Evolutionary conservation across 192 early-diverging fungal species (phyloP), one percentile per base, ranked within the genome.

Genomic region (Phlyctochytrium arcticum): DNA sequence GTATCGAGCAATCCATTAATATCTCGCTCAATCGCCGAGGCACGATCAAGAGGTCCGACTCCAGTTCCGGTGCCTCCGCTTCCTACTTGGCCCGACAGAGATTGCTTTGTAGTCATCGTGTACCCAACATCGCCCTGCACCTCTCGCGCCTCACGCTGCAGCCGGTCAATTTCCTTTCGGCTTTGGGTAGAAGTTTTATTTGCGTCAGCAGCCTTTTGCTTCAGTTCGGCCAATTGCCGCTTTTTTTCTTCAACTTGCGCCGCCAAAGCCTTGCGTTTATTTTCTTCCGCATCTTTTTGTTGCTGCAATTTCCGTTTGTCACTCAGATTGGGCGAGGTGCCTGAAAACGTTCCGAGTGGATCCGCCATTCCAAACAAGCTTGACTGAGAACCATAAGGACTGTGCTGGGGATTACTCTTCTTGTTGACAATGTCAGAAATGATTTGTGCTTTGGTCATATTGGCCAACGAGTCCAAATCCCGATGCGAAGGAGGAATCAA

Each of bases 401-500:
- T 54, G 29, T 31, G 39, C 42, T 21, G 56, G 15, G 49, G n/a
- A 37, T 27, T 54, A 8, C 10, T 57, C 57, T 68, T 73, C 54
- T 74, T 80, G 39, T 60, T 73, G 17, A 67, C 76, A 57, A 86
- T 80, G 37, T 89, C 85, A 7, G 73, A 75, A 57, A 88, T 71
- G 26, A 91, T 67, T 5, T 84, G 78, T 31, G 75, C 79, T 67
- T 90, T 92, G 29, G 89, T 67, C 54, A 83, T 66, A 50, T 75
- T 73, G 6, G 90, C 48, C 29, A 78, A 48, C 7, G 66, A 86
- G 35, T 87, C 83, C 29, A 98, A 79, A 32, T 94, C 91, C 46
- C 90, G 87, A 31, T 85, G 86, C 15, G 90, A 90, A 12, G 92
- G 88, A 12, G 96, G 96, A 27, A 95, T 75, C 32, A 98, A 77